Percentiles rank a stretch among this genome's conserved stretches.
Evolutionary conservation across 306 rosid genomes (phyloP).

Genomic region (Casuarina equisetifolia): DNA sequence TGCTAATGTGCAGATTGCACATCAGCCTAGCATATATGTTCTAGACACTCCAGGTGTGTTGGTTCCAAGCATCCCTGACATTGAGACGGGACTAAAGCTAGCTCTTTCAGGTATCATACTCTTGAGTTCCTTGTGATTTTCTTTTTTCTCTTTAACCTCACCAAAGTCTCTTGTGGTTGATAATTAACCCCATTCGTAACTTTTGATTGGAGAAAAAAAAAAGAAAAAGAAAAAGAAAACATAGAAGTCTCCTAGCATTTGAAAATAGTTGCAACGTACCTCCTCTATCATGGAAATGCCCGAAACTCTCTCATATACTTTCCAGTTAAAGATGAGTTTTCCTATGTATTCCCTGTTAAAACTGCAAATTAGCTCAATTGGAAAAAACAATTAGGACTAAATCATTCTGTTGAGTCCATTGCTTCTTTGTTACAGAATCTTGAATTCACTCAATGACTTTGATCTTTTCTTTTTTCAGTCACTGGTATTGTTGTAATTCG

Average conservation of each 20-base stretch:
- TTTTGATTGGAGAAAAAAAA: too few species aligned
- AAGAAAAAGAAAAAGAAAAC: too few species aligned
- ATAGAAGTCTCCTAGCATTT: neutral
- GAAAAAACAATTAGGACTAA: too few species aligned
- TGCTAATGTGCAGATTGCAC: conserved; percentile 71
- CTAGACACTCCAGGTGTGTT: conserved; percentile 94
- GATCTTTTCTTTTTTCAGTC: too few species aligned
- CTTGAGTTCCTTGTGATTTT: neutral
- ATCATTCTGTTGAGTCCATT: neutral
- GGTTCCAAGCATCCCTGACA: conserved; percentile 83
- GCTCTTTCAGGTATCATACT: conserved; percentile 77
- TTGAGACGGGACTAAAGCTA: conserved; percentile 87
- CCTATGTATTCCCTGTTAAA: neutral
- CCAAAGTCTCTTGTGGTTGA: too few species aligned
- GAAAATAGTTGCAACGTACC: neutral
- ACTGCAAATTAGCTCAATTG: neutral
- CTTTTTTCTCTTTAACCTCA: too few species aligned
- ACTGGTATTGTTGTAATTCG: too few species aligned
- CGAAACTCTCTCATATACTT: neutral
- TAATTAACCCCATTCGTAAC: too few species aligned
- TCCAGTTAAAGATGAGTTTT: neutral
- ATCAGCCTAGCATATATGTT: conserved; percentile 89
- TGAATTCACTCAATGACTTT: too few species aligned
- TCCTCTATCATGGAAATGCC: neutral
- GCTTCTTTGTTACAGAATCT: too few species aligned